phyloP scores from a whole-genome alignment of 164 flowering plant species.

The Aristolochia californica region DNA sequence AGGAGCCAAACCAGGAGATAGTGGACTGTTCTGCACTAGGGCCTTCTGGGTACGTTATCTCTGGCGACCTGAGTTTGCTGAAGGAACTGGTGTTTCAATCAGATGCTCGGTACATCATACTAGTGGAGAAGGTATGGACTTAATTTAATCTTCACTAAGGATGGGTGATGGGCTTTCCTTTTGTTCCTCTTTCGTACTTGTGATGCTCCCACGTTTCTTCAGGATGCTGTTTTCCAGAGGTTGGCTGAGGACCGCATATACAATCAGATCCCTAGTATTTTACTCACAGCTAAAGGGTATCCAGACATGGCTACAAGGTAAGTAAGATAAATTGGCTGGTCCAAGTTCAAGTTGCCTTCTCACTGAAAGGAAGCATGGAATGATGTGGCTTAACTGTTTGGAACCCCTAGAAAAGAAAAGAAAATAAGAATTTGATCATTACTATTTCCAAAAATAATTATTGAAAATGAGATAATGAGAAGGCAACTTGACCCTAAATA shows the following conservation, averaged over 20 bases:
- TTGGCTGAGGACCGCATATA: constrained; percentile 79
- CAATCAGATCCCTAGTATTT: constrained; percentile 78
- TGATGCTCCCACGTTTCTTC: constrained; percentile 7
- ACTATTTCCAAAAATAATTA: too few species aligned
- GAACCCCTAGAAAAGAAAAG: too few species aligned
- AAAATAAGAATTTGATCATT: too few species aligned
- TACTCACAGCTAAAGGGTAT: constrained; percentile 94
- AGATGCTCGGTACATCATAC: constrained; percentile 80
- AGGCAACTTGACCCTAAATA: too few species aligned
- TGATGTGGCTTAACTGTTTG: too few species aligned
- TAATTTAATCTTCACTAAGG: background rate
- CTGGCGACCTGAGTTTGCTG: constrained; percentile 67
- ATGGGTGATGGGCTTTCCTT: too few species aligned
- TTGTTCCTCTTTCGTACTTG: background rate
- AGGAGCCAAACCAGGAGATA: constrained; percentile 66
- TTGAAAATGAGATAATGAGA: too few species aligned
- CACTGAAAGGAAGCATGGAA: too few species aligned
- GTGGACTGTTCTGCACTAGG: constrained; percentile 80
- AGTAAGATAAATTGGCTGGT: background rate
- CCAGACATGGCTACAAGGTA: constrained; percentile 98
- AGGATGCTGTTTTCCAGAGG: constrained; percentile 96
- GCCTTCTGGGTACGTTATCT: constrained; percentile 73
- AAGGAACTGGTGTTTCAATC: constrained; percentile 45
- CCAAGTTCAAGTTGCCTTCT: too few species aligned
- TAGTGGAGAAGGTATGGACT: constrained; percentile 79